A percentile compares a stretch with the other conserved stretches of the same genome.
These are phyloP conservation scores for Neurospora sp. DNA, from an alignment of 495 filamentous ascomycete species.

Conservation along the genomic window DNA sequence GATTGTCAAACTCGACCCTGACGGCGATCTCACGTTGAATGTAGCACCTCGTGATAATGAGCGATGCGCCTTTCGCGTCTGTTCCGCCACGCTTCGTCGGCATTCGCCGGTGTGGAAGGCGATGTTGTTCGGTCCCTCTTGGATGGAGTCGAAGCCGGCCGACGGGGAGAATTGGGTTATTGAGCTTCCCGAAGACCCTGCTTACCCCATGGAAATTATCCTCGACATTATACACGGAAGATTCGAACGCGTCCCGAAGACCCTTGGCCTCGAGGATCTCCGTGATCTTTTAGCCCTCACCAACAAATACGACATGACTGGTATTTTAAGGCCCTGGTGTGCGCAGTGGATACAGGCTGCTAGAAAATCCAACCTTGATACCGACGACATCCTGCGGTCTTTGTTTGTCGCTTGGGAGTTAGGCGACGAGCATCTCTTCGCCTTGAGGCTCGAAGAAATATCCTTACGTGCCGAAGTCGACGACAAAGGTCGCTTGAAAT, in stretches of 20 bases:
- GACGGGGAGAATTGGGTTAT: conserved; percentile 9
- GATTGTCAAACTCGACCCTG: neutral
- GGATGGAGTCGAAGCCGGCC: conserved; percentile 16
- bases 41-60: neutral
- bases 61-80: conserved; percentile 10
- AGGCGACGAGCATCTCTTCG: neutral
- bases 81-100: conserved; percentile 12
- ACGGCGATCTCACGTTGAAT: conserved; percentile 1
- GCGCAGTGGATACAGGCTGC: conserved; percentile 7
- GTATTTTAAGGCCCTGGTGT: conserved; percentile 15
- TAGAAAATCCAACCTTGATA: neutral
- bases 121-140: conserved; percentile 15
- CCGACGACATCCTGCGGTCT: neutral
- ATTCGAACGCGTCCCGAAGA: conserved; percentile 10
- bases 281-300: conserved; percentile 15
- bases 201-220: neutral
- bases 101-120: conserved; percentile 19
- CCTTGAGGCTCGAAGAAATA: neutral
- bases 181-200: conserved; percentile 18
- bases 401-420: neutral
- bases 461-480: neutral
- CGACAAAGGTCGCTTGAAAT: neutral
- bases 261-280: conserved; percentile 5
- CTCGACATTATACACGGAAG: conserved; percentile 19
- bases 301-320: conserved; percentile 21